These are phyloP conservation scores for Didymella pinodella DNA, from an alignment of 2,329 filamentous ascomycete species.

Conservation along the genomic window DNA sequence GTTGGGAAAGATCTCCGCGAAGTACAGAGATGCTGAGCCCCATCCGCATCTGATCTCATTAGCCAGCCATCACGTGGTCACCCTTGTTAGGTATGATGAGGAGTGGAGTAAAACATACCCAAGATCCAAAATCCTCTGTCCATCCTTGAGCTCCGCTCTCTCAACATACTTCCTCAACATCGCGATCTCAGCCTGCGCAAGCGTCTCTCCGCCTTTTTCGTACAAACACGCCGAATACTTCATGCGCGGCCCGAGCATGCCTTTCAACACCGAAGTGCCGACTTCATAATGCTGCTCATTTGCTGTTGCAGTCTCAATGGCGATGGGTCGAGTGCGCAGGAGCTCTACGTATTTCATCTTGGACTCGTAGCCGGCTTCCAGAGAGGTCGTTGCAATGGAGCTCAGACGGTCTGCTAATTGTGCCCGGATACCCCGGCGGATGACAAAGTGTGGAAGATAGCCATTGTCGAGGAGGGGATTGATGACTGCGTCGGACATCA, in stretches of 20 bases:
- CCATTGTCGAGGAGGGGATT: constrained; percentile 67
- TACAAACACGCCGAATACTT: constrained; percentile 77
- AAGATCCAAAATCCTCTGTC: constrained; percentile 69
- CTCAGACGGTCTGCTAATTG: constrained; percentile 69
- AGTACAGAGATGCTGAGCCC: constrained; percentile 71
- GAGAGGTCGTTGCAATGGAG: constrained; percentile 62
- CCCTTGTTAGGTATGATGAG: no score
- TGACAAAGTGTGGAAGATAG: constrained; percentile 68
- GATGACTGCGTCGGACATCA: constrained; percentile 37
- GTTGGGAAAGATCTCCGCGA: constrained; percentile 70
- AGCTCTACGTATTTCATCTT: constrained; percentile 71
- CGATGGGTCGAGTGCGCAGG: constrained; percentile 69
- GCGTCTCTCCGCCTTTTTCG: constrained; percentile 61
- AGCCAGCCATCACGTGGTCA: constrained; percentile 7
- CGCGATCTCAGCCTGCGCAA: constrained; percentile 70
- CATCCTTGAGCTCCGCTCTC: constrained; percentile 66
- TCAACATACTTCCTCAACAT: constrained; percentile 72
- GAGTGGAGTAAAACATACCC: constrained; percentile 54
- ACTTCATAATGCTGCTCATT: constrained; percentile 79
- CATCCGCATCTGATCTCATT: constrained; percentile 66
- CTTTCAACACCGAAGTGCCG: constrained; percentile 68
- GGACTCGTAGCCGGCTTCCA: constrained; percentile 61
- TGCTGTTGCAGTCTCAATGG: constrained; percentile 70
- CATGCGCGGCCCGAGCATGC: constrained; percentile 72
- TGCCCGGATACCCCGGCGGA: constrained; percentile 71